phyloP scores from a whole-genome alignment of 2,329 filamentous ascomycete genomes.

The Claviceps digitariae region DNA sequence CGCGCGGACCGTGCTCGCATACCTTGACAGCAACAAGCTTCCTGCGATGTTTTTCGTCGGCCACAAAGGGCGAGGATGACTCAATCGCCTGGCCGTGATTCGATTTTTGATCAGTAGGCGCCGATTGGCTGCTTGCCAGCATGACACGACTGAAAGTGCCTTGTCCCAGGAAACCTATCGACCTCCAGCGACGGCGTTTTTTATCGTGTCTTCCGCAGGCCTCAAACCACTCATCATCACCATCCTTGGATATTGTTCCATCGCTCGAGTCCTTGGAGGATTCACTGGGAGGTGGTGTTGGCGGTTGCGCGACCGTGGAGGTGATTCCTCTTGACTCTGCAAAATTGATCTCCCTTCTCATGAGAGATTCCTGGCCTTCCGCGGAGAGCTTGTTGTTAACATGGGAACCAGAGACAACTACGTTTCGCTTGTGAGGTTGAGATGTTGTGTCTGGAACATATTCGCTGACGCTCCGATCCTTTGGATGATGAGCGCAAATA shows the following conservation, averaged over 20 bases:
- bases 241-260: constrained; percentile 26
- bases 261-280: constrained; percentile 37
- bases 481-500: constrained; percentile 31
- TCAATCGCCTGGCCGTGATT: constrained; percentile 12
- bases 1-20: constrained; percentile 85
- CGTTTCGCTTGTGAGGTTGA: constrained; percentile 55
- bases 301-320: constrained; percentile 44
- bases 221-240: constrained; percentile 51
- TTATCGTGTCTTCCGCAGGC: constrained; percentile 52
- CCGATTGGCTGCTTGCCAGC: constrained; percentile 68
- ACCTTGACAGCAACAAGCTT: constrained; percentile 90
- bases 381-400: constrained; percentile 21
- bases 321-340: constrained; percentile 66
- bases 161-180: constrained; percentile 69
- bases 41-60: constrained; percentile 41
- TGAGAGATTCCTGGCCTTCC: constrained; percentile 31
- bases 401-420: constrained; percentile 56
- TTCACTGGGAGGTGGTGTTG: constrained; percentile 74
- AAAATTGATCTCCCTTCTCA: constrained; percentile 67
- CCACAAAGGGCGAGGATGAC: constrained; percentile 19
- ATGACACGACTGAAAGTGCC: constrained; percentile 94
- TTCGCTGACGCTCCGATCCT: constrained; percentile 79
- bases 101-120: constrained; percentile 28
- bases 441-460: constrained; percentile 65
- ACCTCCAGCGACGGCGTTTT: constrained; percentile 66